Evolutionary conservation across 345 rosid genomes (phyloP), one percentile per base, ranked within the genome.

Genomic region (Salix purpurea): DNA sequence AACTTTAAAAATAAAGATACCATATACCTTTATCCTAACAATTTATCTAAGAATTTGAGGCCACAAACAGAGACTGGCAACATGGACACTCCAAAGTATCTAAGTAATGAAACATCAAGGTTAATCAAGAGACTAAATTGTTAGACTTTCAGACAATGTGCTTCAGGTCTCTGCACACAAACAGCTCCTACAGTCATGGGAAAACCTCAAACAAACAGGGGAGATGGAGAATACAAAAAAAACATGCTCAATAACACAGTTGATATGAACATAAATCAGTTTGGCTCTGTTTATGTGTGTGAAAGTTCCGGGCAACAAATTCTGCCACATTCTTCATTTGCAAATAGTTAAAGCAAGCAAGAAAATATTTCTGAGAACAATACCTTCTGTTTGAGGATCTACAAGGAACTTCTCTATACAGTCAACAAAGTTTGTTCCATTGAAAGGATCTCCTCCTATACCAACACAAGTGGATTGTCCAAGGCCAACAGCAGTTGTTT

Each of bases 361-460:
- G 7, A 4, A 65, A 30, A 65, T 28, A 13, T 18, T 26, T 32
- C 68, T 8, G 46, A 56, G 6, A 66, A 69, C 58, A 52, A 15
- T 70, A 95, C 99, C 99, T 93, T 96, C 98, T 8, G 99, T 96
- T 77, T 91, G 99, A 36, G 98, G 92, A 86, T 96, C 98, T 73
- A 78, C 90, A 68, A 96, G 86, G 78, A 96, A 96, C 76, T 85
- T 96, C 82, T 91, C 79, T 42, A 91, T 77, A 87, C 99, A 96
- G 79, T 96, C 98, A 50, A 96, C 94, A 80, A 96, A 96, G 84
- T 93, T 93, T 60, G 99, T 96, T 24, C 98, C 99, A 71, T 96
- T 96, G 80, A 93, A 96, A 69, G 98, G 99, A 88, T 96, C 99
- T 9, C 98, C 98, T 37, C 99, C 98, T 39, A 96, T 86, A 69